phyloP scores from a whole-genome alignment of 129 eudicot species.

The Tagetes erecta region DNA sequence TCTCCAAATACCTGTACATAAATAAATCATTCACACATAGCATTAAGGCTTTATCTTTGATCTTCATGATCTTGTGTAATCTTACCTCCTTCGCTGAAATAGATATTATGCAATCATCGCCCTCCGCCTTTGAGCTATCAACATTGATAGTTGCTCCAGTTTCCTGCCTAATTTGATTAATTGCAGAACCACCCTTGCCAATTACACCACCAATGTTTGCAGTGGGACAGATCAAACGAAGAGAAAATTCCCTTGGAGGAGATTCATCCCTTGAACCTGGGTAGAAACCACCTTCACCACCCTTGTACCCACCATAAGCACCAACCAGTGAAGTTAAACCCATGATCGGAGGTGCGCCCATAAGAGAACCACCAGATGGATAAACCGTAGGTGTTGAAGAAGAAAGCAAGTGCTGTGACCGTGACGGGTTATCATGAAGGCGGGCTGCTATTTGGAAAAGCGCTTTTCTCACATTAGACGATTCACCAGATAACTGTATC shows the following conservation, averaged over 20 bases:
- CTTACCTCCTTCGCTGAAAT: constrained; percentile 85
- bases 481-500: constrained; percentile 79
- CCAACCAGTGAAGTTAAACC: constrained; percentile 67
- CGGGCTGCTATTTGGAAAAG: constrained; percentile 76
- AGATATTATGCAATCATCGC: constrained; percentile 78
- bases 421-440: constrained; percentile 89
- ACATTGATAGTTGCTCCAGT: constrained; percentile 82
- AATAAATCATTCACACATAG: constrained; percentile 1
- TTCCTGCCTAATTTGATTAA: constrained; percentile 93
- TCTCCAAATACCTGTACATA: constrained; percentile 69
- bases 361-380: constrained; percentile 62
- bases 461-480: constrained; percentile 84
- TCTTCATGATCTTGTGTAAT: background rate
- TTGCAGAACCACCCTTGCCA: constrained; percentile 86
- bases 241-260: constrained; percentile 75
- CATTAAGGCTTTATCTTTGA: background rate
- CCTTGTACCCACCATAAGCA: constrained; percentile 87
- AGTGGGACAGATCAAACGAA: constrained; percentile 81
- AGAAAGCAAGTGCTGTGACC: constrained; percentile 75
- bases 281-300: constrained; percentile 62
- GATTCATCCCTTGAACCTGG: constrained; percentile 65
- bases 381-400: constrained; percentile 55
- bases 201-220: constrained; percentile 91
- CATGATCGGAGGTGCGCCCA: constrained; percentile 70
- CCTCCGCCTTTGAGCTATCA: constrained; percentile 79